Evolutionary conservation across 2,329 filamentous ascomycete genomes (phyloP).

Genomic region (Fusarium veterinarium): DNA sequence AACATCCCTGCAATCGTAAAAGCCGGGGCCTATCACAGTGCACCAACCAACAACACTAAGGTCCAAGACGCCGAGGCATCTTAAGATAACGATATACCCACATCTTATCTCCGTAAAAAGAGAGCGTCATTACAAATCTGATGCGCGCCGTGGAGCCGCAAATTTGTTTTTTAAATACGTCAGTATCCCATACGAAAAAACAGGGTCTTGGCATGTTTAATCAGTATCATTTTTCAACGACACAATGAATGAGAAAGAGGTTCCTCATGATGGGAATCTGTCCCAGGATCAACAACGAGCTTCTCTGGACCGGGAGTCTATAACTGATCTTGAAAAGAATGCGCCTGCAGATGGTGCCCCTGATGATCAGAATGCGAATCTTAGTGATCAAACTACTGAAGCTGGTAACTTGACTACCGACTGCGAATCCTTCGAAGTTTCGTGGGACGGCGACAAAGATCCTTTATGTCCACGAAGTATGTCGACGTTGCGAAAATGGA

Average conservation of each 20-base stretch:
- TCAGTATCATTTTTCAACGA: neutral
- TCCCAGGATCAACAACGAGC: neutral
- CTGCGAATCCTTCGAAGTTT: neutral
- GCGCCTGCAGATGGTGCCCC: no score
- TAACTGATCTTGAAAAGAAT: constrained; percentile 4
- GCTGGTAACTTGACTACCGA: neutral
- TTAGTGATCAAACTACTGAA: constrained; percentile 26
- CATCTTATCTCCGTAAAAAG: constrained; percentile 21
- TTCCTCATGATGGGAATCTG: neutral
- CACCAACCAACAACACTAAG: neutral
- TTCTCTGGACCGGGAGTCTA: neutral
- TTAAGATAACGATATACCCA: neutral
- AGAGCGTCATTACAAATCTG: constrained; percentile 27
- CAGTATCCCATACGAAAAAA: neutral
- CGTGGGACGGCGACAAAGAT: constrained; percentile 30
- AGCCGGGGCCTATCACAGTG: neutral
- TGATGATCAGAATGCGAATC: neutral
- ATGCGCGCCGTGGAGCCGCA: constrained; percentile 10
- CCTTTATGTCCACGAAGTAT: constrained; percentile 25
- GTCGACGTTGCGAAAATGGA: constrained; percentile 23
- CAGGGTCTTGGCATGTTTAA: neutral
- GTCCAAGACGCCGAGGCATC: constrained; percentile 20
- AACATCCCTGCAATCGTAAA: neutral
- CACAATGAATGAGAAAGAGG: neutral
- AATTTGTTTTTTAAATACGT: constrained; percentile 13